Evolutionary conservation across 2,329 filamentous ascomycete genomes (phyloP).

Genomic region (Diaporthe citrichinensis): DNA sequence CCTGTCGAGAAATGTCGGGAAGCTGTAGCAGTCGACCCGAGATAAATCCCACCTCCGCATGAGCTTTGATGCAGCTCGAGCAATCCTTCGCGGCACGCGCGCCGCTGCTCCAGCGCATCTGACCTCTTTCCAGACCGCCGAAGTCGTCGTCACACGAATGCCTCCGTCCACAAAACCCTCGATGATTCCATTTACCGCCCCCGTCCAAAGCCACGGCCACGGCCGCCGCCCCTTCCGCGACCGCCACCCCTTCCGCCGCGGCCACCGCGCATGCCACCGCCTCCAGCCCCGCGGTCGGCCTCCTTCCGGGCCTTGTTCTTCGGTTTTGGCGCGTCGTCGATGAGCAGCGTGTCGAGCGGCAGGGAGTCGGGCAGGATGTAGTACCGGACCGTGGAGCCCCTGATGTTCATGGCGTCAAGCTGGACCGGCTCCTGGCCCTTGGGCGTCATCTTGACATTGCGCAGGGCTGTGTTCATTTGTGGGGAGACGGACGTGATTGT

Average conservation of each 20-base stretch:
- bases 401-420: conserved; percentile 96
- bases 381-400: conserved; percentile 95
- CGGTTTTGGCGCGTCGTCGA: conserved; percentile 97
- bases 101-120: background rate
- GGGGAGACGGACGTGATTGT: conserved; percentile 97
- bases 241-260: conserved; percentile 37
- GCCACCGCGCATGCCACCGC: conserved; percentile 56
- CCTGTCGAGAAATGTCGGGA: background rate
- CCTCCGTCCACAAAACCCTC: background rate
- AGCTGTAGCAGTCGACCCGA: conserved; percentile 5
- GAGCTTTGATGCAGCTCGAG: conserved; percentile 7
- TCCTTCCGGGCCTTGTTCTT: conserved; percentile 99
- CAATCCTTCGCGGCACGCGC: background rate
- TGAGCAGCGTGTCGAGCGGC: conserved; percentile 92
- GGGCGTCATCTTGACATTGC: conserved; percentile 96
- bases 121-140: background rate
- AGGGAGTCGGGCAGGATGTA: conserved; percentile 96
- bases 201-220: conserved; percentile 34
- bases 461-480: conserved; percentile 98
- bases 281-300: conserved; percentile 70
- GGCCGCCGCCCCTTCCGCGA: conserved; percentile 28
- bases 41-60: background rate
- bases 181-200: background rate
- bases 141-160: background rate
- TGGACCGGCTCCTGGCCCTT: conserved; percentile 89